These are phyloP conservation scores for Fusarium pseudocircinatum DNA, from an alignment of 2,329 filamentous ascomycete genomes.

Conservation along the genomic window DNA sequence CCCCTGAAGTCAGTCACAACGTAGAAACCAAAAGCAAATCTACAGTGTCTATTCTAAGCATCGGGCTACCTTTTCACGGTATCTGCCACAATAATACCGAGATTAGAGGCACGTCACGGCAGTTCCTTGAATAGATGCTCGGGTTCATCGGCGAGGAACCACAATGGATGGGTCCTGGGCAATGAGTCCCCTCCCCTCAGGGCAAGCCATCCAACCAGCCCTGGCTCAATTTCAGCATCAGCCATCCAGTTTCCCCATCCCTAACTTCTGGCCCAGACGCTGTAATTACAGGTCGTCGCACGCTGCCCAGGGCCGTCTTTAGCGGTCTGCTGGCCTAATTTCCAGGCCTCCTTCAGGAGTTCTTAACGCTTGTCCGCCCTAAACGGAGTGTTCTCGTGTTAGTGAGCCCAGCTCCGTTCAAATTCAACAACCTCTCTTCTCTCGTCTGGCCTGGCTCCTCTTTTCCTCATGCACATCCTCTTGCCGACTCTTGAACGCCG, in stretches of 20 bases:
- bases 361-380: slow-evolving; percentile 18
- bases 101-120: slow-evolving; percentile 16
- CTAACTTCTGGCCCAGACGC: not conserved
- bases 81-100: slow-evolving; percentile 9
- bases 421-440: slow-evolving; percentile 52
- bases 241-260: slow-evolving; percentile 13
- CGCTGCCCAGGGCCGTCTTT: not conserved
- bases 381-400: slow-evolving; percentile 33
- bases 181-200: slow-evolving; percentile 29
- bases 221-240: slow-evolving; percentile 31
- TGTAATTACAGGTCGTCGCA: slow-evolving; percentile 18
- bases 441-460: slow-evolving; percentile 48
- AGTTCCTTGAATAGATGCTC: slow-evolving; percentile 21
- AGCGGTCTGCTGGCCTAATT: slow-evolving; percentile 9
- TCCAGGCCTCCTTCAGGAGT: slow-evolving; percentile 16
- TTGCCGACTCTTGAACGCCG: slow-evolving; percentile 47
- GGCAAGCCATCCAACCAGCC: slow-evolving; percentile 35
- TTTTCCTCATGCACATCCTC: slow-evolving; percentile 57
- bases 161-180: slow-evolving; percentile 28
- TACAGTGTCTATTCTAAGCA: not conserved
- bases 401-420: slow-evolving; percentile 47
- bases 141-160: slow-evolving; percentile 27
- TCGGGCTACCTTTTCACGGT: not conserved
- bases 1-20: slow-evolving; percentile 23
- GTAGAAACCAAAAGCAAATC: not conserved